Evolutionary conservation across 1,139 yeast genomes (phyloP).

Genomic region (Geotrichum cucujoidarum): DNA sequence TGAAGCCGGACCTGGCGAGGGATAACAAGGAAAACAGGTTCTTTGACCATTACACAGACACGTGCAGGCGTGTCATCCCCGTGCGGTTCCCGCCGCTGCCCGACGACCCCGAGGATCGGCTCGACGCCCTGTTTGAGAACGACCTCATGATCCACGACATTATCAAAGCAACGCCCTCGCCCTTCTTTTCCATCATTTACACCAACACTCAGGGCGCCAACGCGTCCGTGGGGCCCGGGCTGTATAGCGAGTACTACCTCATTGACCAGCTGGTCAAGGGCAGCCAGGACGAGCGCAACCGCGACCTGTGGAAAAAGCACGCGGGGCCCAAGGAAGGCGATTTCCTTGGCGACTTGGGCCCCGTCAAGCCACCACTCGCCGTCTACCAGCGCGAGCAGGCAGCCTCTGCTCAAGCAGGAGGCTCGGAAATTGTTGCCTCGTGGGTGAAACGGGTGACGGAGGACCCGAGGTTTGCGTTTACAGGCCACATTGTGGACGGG

Average conservation of each 20-base stretch:
- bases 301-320: conserved; percentile 27
- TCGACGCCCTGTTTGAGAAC: conserved; percentile 37
- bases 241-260: conserved; percentile 23
- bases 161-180: conserved; percentile 31
- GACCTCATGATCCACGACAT: conserved; percentile 46
- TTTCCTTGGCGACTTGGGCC: conserved; percentile 8
- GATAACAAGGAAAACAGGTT: conserved; percentile 37
- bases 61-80: conserved; percentile 54
- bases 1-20: conserved; percentile 15
- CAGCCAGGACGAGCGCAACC: conserved; percentile 28
- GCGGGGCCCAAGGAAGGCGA: conserved; percentile 13
- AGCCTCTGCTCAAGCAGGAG: no score
- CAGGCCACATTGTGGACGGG: background rate
- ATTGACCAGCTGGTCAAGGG: conserved; percentile 29
- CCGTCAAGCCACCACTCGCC: conserved; percentile 4
- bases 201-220: conserved; percentile 20
- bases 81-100: conserved; percentile 40
- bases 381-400: background rate
- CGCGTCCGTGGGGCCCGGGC: conserved; percentile 5
- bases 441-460: background rate
- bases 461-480: no score
- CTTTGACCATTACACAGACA: conserved; percentile 48
- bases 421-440: no score
- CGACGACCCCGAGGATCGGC: conserved; percentile 32
- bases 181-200: conserved; percentile 31